Conservation (phyloP, 805 yeast genomes). For the Kodamaea laetipori region DNA sequence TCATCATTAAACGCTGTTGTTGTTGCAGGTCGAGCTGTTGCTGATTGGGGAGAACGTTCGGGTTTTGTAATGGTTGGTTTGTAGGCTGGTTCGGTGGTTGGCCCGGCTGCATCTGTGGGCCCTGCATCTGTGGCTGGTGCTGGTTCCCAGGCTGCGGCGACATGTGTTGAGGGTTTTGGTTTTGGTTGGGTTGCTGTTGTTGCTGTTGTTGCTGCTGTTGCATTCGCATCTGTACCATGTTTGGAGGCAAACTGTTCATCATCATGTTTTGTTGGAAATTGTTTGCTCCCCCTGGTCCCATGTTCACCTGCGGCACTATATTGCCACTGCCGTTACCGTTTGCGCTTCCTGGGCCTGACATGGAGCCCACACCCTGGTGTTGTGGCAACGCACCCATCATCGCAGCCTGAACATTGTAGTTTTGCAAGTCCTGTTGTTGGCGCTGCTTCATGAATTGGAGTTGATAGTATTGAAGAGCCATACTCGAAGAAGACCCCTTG, state of each 20-base stretch:
- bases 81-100: conserved; percentile 7
- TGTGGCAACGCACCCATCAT: conserved; percentile 18
- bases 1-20: conserved; percentile 26
- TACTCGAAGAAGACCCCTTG: conserved; percentile 49
- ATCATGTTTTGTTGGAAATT: not conserved
- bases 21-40: conserved; percentile 15
- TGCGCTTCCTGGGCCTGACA: not conserved
- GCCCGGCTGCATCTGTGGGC: conserved; percentile 11
- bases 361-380: not conserved
- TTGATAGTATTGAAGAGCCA: conserved; percentile 73
- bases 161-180: conserved; percentile 16
- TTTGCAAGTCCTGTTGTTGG: conserved; percentile 55
- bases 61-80: conserved; percentile 13
- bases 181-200: conserved; percentile 12
- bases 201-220: conserved; percentile 6
- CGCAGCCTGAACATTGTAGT: conserved; percentile 32
- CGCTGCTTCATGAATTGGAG: conserved; percentile 59
- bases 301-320: not conserved
- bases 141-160: conserved; percentile 8
- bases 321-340: conserved; percentile 6
- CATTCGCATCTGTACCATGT: conserved; percentile 3
- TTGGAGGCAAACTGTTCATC: conserved; percentile 6
- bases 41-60: conserved; percentile 15
- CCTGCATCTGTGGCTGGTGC: conserved; percentile 10
- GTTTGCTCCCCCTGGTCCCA: conserved; percentile 1